A percentile compares a stretch with the other conserved stretches of the same genome.
phyloP scores from a whole-genome alignment of 805 yeast species.

The Huiozyma sinensis region DNA sequence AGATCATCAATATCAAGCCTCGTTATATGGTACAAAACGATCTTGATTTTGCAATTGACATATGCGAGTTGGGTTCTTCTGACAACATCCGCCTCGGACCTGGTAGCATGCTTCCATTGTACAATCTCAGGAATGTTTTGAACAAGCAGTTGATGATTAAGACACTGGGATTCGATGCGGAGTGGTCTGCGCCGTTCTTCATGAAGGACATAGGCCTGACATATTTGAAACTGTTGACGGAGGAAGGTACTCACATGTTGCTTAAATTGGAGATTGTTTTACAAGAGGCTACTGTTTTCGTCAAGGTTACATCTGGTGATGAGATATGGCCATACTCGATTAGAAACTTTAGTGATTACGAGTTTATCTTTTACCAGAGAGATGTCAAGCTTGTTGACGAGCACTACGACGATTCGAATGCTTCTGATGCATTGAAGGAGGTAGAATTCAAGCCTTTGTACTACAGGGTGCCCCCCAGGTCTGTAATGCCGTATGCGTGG shows the following conservation, averaged over 20 bases:
- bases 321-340: constrained; percentile 88
- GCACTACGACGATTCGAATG: constrained; percentile 45
- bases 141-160: constrained; percentile 53
- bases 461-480: constrained; percentile 74
- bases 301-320: constrained; percentile 62
- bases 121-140: constrained; percentile 42
- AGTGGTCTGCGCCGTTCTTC: constrained; percentile 84
- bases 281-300: constrained; percentile 75
- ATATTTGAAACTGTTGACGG: constrained; percentile 57
- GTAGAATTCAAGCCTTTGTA: constrained; percentile 63
- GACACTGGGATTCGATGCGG: constrained; percentile 43
- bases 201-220: constrained; percentile 78
- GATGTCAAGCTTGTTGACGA: constrained; percentile 46
- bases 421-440: constrained; percentile 42
- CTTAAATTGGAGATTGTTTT: constrained; percentile 62
- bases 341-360: constrained; percentile 80
- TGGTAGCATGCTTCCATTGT: constrained; percentile 44
- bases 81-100: constrained; percentile 37
- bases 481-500: constrained; percentile 98
- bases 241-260: constrained; percentile 55
- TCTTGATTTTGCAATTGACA: constrained; percentile 42
- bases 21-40: constrained; percentile 66
- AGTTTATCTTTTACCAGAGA: constrained; percentile 75
- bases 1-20: constrained; percentile 73
- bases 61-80: constrained; percentile 61